Base-by-base conservation (phyloP, 192 early-diverging fungal species). In the Spizellomyces sp. region DNA sequence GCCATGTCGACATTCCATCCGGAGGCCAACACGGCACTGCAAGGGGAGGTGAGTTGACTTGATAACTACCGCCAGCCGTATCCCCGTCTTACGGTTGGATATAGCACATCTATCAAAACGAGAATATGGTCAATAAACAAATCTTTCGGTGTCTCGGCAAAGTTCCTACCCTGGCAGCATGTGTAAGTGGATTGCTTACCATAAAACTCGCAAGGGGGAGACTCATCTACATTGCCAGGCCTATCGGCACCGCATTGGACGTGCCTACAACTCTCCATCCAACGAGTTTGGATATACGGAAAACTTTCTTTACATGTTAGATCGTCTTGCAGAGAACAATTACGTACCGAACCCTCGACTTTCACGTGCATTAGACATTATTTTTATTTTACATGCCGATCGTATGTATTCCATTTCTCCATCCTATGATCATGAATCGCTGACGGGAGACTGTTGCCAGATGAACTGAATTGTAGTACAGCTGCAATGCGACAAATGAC, bases 221-320 rank as follows among this genome's bases (percentile, higher is more conserved):
- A 36, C 59, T 61, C 12, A 17, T 48, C 46, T 4, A 14, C 15
- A 22, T 50, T 48, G 15, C 46, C 6, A 66, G 64, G 64, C 70
- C 9, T 72, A 72, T 47, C 81, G 89, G 12, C 89, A 90, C 74
- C 77, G 89, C 9, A 86, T 88, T 61, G 89, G 89, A 10, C 78
- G 84, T 21, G 71, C 76, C 9, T 85, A 70, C 74, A 80, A 83
- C 52, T 64, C 72, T n/a, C 84, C 89, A 64, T 48, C 74, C 65
- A 80, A 86, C 61, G 80, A 80, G 9, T 73, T 89, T 22, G 74
- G 73, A 27, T 90, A 89, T 64, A 83, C 84, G 3, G 88, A 84
- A 71, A 90, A 90, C 73, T 88, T 90, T 52, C 65, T 90, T 43
- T 89, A 82, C 75, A 90, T 90, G 89, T 77, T 90, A 76, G 88